Percentiles rank a stretch among this genome's conserved stretches.
These are phyloP conservation scores for Penium margaritaceum DNA, from an alignment of 139 green algal species.

Conservation along the genomic window DNA sequence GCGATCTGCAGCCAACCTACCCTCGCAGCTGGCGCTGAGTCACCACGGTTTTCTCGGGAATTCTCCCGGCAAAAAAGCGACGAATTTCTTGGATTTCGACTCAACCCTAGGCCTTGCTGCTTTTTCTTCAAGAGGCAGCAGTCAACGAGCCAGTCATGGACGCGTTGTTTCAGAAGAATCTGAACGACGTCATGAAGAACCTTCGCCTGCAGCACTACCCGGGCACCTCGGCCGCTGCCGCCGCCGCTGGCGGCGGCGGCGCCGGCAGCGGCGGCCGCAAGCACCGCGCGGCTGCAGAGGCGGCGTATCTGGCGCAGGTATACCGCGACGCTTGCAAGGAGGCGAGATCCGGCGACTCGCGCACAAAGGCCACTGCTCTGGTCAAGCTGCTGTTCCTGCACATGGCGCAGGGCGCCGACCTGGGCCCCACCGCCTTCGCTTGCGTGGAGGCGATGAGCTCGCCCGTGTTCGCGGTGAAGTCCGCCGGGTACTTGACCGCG, in stretches of 20 bases:
- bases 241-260: not conserved
- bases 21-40: too few species aligned
- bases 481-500: constrained; percentile 46
- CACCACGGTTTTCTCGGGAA: too few species aligned
- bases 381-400: constrained; percentile 52
- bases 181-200: constrained; percentile 36
- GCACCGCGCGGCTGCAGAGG: constrained; percentile 30
- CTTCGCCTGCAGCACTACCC: too few species aligned
- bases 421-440: constrained; percentile 49
- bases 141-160: constrained; percentile 28
- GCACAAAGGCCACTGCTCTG: constrained; percentile 45
- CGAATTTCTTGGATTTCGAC: too few species aligned
- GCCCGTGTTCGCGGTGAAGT: constrained; percentile 22
- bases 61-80: too few species aligned
- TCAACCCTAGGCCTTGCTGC: too few species aligned
- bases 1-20: too few species aligned
- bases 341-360: too few species aligned
- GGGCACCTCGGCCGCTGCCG: not conserved
- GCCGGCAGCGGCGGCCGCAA: constrained; percentile 16
- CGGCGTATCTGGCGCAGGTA: constrained; percentile 44
- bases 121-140: too few species aligned
- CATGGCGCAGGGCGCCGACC: constrained; percentile 45
- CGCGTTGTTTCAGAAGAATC: constrained; percentile 36
- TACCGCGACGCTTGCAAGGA: constrained; percentile 49
- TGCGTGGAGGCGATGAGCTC: constrained; percentile 45